A percentile compares a stretch with the other conserved stretches of the same genome.
Conservation (phyloP, 2,329 filamentous ascomycete genomes). For the Colletotrichum chlorophyti region DNA sequence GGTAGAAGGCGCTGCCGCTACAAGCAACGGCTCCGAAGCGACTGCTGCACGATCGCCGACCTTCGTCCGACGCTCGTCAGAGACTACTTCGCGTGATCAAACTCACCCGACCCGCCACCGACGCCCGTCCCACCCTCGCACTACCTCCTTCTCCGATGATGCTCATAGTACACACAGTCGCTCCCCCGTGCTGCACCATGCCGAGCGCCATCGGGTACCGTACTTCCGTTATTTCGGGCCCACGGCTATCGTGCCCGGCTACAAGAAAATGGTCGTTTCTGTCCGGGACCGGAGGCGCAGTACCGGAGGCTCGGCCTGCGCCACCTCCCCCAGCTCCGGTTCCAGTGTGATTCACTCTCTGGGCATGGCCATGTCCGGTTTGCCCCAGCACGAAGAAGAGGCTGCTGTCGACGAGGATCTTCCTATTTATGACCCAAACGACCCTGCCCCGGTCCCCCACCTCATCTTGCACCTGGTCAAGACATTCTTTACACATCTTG, state of each 20-base stretch:
- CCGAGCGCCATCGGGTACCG: constrained; percentile 72
- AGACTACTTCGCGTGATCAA: constrained; percentile 16
- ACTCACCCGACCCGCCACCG: constrained; percentile 24
- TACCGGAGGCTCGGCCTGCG: constrained; percentile 62
- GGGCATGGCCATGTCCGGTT: constrained; percentile 10
- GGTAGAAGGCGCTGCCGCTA: not conserved
- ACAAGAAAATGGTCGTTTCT: constrained; percentile 90
- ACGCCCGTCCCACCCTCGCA: constrained; percentile 37
- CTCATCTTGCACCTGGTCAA: constrained; percentile 80
- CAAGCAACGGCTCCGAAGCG: constrained; percentile 6
- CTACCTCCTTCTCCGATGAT: constrained; percentile 48
- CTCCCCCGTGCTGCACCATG: constrained; percentile 56
- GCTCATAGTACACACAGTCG: constrained; percentile 45
- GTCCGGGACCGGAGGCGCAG: constrained; percentile 71
- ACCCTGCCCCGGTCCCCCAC: constrained; percentile 73
- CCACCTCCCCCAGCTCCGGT: constrained; percentile 54
- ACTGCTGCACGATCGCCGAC: constrained; percentile 7
- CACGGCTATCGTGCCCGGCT: constrained; percentile 89
- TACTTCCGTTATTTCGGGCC: constrained; percentile 93
- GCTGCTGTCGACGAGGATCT: constrained; percentile 56
- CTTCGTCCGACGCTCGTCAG: constrained; percentile 20
- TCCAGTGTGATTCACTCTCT: constrained; percentile 29
- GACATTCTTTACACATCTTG: constrained; percentile 81
- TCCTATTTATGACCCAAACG: constrained; percentile 79
- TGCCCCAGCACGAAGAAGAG: constrained; percentile 45